These are phyloP conservation scores for Pleurotus tuoliensis DNA, from an alignment of 768 basidiomycete genomes.

Conservation along the genomic window DNA sequence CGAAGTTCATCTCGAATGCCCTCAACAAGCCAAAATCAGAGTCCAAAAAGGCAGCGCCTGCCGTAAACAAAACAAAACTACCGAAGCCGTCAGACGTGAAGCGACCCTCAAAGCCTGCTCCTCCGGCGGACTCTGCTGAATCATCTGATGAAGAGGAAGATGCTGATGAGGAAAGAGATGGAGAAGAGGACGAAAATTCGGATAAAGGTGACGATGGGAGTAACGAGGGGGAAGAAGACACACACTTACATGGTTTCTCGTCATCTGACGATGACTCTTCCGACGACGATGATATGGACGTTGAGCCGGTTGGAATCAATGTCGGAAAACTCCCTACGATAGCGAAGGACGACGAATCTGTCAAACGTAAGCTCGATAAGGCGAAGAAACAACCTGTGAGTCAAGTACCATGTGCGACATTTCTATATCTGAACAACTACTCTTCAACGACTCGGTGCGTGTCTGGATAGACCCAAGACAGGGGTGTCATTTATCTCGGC, in stretches of 20 bases:
- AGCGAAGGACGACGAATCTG: slow-evolving; percentile 81
- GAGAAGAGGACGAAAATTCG: slow-evolving; percentile 10
- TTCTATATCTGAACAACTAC: neutral
- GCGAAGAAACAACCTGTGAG: slow-evolving; percentile 67
- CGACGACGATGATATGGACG: slow-evolving; percentile 62
- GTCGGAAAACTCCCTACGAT: slow-evolving; percentile 76
- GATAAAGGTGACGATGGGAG: slow-evolving; percentile 17
- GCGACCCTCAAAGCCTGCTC: neutral
- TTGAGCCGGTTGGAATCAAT: slow-evolving; percentile 54
- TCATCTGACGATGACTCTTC: slow-evolving; percentile 78
- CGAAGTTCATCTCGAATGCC: slow-evolving; percentile 3
- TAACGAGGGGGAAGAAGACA: slow-evolving; percentile 32
- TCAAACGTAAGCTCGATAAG: slow-evolving; percentile 60
- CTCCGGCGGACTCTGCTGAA: neutral
- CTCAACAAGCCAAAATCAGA: neutral
- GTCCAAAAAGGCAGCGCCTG: neutral
- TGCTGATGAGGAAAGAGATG: slow-evolving; percentile 7
- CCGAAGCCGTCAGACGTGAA: neutral
- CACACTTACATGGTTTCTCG: slow-evolving; percentile 66
- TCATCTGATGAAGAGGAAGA: slow-evolving; percentile 16
- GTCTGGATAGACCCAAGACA: slow-evolving; percentile 46
- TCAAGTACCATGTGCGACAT: slow-evolving; percentile 6
- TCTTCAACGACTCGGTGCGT: neutral
- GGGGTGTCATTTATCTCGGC: slow-evolving; percentile 85
- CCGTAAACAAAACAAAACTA: neutral